phyloP scores from a whole-genome alignment of 2,329 filamentous ascomycete genomes.

The Neofusicoccum ribis region DNA sequence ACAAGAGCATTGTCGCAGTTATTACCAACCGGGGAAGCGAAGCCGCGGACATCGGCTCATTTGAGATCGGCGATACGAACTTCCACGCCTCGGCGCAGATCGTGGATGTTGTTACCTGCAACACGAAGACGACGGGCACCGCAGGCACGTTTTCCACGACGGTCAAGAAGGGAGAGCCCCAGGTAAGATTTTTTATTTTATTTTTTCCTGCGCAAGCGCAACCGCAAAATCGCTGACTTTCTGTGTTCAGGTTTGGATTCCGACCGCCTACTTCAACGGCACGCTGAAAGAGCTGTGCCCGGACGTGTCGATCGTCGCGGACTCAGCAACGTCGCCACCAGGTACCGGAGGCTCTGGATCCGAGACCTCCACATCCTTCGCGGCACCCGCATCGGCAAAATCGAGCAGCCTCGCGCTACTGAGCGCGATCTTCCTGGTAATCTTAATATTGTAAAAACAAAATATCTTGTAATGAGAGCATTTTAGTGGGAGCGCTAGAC shows the following conservation, averaged over 20 bases:
- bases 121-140: slow-evolving; percentile 1
- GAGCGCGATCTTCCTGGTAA: slow-evolving; percentile 9
- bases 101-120: slow-evolving; percentile 1
- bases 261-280: slow-evolving; percentile 3
- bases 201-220: no score
- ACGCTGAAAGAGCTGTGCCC: slow-evolving; percentile 3
- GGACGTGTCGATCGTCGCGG: not conserved
- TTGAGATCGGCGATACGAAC: slow-evolving; percentile 14
- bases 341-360: not conserved
- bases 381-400: not conserved
- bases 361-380: not conserved
- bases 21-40: not conserved
- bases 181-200: not conserved
- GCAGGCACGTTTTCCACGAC: not conserved
- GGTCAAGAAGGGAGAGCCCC: not conserved
- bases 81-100: slow-evolving; percentile 8
- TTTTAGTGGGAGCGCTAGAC: not conserved
- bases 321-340: not conserved
- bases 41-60: not conserved
- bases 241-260: not conserved
- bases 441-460: slow-evolving; percentile 7
- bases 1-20: not conserved
- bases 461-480: slow-evolving; percentile 4
- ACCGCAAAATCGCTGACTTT: not conserved
- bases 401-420: slow-evolving; percentile 12